These are phyloP conservation scores for Astrothelium subdiscretum DNA, from an alignment of 495 filamentous ascomycete genomes.

Conservation along the genomic window DNA sequence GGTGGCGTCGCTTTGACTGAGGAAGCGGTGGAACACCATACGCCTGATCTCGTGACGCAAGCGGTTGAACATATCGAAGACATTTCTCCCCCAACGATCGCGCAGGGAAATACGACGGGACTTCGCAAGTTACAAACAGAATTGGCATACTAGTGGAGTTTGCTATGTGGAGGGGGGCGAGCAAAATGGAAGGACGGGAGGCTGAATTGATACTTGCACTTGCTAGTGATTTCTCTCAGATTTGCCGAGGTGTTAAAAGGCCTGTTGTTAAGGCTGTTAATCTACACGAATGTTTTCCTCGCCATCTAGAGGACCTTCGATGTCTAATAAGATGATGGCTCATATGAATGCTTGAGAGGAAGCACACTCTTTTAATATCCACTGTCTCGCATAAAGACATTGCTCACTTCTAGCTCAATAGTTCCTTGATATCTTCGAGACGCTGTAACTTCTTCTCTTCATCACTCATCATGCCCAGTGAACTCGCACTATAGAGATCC, in stretches of 20 bases:
- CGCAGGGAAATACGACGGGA: background rate
- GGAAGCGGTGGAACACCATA: slow-evolving; percentile 40
- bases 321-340: no score
- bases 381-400: background rate
- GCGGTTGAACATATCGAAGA: background rate
- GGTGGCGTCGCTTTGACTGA: slow-evolving; percentile 48
- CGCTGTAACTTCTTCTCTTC: slow-evolving; percentile 84
- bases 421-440: slow-evolving; percentile 87
- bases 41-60: slow-evolving; percentile 39
- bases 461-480: slow-evolving; percentile 83
- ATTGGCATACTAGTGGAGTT: background rate
- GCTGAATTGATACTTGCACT: no score
- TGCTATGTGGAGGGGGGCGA: no score
- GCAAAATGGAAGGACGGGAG: no score
- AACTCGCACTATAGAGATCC: slow-evolving; percentile 57
- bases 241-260: no score
- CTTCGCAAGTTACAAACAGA: background rate
- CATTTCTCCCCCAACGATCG: background rate
- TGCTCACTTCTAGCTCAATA: slow-evolving; percentile 52
- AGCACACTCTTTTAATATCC: background rate
- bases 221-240: no score
- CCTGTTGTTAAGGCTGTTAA: no score
- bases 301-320: no score
- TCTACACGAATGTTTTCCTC: no score
- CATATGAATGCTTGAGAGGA: no score